Conservation (phyloP, 345 rosid species). For the Cochlearia excelsa region DNA sequence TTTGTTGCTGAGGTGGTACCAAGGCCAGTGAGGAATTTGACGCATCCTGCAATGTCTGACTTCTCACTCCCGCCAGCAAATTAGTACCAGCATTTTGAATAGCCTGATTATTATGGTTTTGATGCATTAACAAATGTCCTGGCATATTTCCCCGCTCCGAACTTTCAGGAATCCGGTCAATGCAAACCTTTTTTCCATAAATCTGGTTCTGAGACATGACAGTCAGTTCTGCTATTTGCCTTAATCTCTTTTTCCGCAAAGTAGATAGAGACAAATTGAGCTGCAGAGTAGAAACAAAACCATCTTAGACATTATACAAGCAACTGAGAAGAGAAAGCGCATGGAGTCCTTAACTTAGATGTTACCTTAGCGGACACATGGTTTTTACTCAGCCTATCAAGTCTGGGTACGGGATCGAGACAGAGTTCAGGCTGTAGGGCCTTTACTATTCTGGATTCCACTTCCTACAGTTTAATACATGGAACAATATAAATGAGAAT, state of each 20-base stretch:
- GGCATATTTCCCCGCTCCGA: slow-evolving; percentile 52
- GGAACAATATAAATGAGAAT: slow-evolving; percentile 15
- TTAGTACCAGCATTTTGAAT: slow-evolving; percentile 57
- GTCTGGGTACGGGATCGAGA: slow-evolving; percentile 85
- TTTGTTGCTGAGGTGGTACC: slow-evolving; percentile 54
- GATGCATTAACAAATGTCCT: slow-evolving; percentile 54
- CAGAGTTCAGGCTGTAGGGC: slow-evolving; percentile 88
- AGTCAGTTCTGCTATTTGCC: slow-evolving; percentile 61
- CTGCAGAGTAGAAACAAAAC: slow-evolving; percentile 43
- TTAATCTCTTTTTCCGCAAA: slow-evolving; percentile 67
- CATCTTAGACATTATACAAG: slow-evolving; percentile 24
- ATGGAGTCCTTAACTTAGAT: slow-evolving; percentile 7
- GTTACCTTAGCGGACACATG: slow-evolving; percentile 61
- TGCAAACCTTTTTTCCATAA: slow-evolving; percentile 75
- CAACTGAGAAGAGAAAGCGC: slow-evolving; percentile 26
- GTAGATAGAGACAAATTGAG: slow-evolving; percentile 62
- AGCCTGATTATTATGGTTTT: slow-evolving; percentile 53
- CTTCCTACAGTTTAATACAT: slow-evolving; percentile 58
- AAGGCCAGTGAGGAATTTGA: slow-evolving; percentile 47
- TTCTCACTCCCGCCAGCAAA: slow-evolving; percentile 47
- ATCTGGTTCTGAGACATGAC: slow-evolving; percentile 57
- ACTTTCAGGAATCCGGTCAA: slow-evolving; percentile 67
- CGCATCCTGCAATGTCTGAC: slow-evolving; percentile 60
- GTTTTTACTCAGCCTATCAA: slow-evolving; percentile 66
- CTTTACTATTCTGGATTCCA: slow-evolving; percentile 86